These are phyloP conservation scores for Phytopythium helicoides DNA, from an alignment of 352 stramenopile genomes.

Conservation along the genomic window DNA sequence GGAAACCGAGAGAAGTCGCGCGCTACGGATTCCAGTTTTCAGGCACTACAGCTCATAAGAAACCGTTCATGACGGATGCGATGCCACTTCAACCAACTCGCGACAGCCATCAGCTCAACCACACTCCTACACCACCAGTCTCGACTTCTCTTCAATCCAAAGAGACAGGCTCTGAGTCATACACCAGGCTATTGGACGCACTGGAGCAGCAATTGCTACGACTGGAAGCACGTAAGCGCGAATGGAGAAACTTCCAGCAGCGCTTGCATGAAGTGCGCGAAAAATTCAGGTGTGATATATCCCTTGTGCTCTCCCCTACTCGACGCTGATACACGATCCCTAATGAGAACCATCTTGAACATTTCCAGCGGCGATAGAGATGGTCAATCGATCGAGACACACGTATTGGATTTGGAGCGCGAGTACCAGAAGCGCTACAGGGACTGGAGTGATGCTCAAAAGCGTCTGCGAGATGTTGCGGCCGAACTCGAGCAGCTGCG, in stretches of 20 bases:
- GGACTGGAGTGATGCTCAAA: conserved; percentile 3
- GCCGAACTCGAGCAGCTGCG: conserved; percentile 3
- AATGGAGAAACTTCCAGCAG: conserved; percentile 27
- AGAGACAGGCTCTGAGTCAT: neutral
- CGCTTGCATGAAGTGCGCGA: conserved; percentile 7
- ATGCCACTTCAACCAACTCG: no score
- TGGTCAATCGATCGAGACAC: neutral
- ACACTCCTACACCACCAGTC: no score
- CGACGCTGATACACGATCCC: neutral
- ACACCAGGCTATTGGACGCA: conserved; percentile 13
- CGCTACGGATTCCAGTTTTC: conserved; percentile 32
- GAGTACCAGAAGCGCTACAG: neutral
- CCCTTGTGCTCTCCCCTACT: neutral
- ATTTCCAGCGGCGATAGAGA: neutral
- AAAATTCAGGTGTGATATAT: neutral
- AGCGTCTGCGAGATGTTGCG: conserved; percentile 1
- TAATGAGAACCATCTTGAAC: neutral
- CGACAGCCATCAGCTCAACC: no score
- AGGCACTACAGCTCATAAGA: conserved; percentile 2
- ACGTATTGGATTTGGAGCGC: conserved; percentile 1
- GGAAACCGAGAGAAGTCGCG: conserved; percentile 6
- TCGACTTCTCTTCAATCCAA: neutral
- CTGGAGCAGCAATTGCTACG: conserved; percentile 23
- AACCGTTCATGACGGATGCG: no score
- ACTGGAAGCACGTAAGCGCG: conserved; percentile 22